These are phyloP conservation scores for Leishmania aethiopica DNA, from an alignment of 208 protist species.

Conservation along the genomic window DNA sequence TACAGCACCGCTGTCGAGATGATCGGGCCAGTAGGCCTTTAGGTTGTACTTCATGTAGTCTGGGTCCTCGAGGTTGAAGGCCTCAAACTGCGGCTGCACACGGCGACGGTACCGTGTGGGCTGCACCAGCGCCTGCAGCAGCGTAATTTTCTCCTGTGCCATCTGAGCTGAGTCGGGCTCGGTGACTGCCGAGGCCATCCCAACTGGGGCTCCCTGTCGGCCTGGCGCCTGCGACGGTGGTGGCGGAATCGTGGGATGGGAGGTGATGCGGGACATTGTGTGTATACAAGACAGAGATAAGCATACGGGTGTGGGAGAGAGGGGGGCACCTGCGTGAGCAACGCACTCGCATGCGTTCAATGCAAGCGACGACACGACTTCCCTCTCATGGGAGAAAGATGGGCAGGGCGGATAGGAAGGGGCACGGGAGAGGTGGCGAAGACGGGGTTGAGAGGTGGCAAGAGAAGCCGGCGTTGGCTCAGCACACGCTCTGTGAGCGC, in stretches of 20 bases:
- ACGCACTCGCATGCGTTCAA: not conserved
- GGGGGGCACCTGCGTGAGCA: not conserved
- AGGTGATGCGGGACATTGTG: not conserved
- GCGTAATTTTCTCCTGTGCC: slow-evolving; percentile 6
- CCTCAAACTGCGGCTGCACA: slow-evolving; percentile 22
- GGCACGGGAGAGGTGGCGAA: not conserved
- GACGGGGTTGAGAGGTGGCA: not conserved
- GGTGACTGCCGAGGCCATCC: not conserved
- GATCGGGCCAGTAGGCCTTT: not conserved
- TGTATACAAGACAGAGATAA: not conserved
- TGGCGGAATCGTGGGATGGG: slow-evolving; percentile 2
- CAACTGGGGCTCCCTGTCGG: not conserved
- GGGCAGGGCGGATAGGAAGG: not conserved
- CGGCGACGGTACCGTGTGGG: slow-evolving; percentile 24
- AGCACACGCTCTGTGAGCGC: not conserved
- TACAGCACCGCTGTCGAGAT: not conserved
- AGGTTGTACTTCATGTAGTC: slow-evolving; percentile 29
- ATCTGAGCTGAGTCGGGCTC: slow-evolving; percentile 5
- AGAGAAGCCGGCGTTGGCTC: not conserved
- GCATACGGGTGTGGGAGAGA: not conserved
- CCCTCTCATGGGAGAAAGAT: not conserved
- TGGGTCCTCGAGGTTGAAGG: slow-evolving; percentile 17
- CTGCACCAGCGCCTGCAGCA: slow-evolving; percentile 24
- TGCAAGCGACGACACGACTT: not conserved
- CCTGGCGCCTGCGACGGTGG: slow-evolving; percentile 6